Conservation (phyloP, 2,329 filamentous ascomycete species). For the Polytolypa hystricis region DNA sequence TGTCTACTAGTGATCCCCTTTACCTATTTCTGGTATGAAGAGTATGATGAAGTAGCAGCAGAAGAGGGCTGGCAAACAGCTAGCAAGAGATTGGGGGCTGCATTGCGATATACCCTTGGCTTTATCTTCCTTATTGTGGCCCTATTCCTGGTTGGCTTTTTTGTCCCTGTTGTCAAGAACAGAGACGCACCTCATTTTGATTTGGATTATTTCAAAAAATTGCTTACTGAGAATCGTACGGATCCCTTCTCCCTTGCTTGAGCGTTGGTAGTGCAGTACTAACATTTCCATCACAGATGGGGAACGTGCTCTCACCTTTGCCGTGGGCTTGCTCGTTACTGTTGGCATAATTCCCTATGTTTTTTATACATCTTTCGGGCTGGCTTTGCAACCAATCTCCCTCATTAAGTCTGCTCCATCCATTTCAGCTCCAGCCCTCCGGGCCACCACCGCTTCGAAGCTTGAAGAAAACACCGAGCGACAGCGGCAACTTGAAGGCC, state of each 20-base stretch:
- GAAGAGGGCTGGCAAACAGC: conserved; percentile 67
- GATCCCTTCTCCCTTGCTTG: conserved; percentile 8
- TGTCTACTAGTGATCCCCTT: conserved; percentile 88
- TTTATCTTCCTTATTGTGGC: conserved; percentile 69
- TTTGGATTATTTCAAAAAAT: conserved; percentile 80
- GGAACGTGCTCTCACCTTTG: conserved; percentile 85
- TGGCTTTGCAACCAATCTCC: conserved; percentile 78
- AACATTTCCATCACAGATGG: conserved; percentile 44
- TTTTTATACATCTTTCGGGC: conserved; percentile 76
- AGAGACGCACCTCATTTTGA: conserved; percentile 58
- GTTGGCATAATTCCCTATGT: conserved; percentile 78
- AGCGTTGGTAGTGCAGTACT: conserved; percentile 3
- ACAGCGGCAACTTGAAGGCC: conserved; percentile 80
- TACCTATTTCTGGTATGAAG: conserved; percentile 96
- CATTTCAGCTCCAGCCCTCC: conserved; percentile 69
- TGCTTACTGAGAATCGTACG: conserved; percentile 69
- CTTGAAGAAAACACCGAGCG: conserved; percentile 82
- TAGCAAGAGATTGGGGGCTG: conserved; percentile 63
- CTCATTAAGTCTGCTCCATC: conserved; percentile 87
- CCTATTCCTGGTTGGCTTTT: conserved; percentile 86
- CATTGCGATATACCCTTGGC: conserved; percentile 78
- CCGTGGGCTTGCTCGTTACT: conserved; percentile 75
- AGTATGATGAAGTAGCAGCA: conserved; percentile 83
- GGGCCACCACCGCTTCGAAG: conserved; percentile 64
- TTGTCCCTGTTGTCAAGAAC: conserved; percentile 68